Evolutionary conservation across 208 protist species (phyloP).

Genomic region (Angomonas deanei): DNA sequence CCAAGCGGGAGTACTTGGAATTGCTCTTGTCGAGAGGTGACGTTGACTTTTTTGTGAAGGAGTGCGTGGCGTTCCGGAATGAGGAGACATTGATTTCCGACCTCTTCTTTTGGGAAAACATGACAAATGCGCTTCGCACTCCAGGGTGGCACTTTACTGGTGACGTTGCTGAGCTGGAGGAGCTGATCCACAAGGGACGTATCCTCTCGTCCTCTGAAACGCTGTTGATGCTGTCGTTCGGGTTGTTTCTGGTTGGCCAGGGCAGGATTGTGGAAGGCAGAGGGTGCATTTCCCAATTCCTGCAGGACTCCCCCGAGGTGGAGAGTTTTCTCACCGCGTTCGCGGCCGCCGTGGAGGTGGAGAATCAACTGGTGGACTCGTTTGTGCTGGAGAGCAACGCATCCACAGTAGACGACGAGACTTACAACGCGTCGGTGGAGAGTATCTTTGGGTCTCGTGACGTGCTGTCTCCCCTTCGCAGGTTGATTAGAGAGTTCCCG

Average conservation of each 20-base stretch:
- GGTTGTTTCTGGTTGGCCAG: constrained; percentile 66
- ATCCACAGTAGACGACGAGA: background rate
- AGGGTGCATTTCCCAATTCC: constrained; percentile 25
- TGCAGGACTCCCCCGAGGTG: constrained; percentile 44
- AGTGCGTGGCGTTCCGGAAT: constrained; percentile 10
- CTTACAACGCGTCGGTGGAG: background rate
- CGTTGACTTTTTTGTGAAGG: constrained; percentile 39
- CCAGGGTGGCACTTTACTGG: constrained; percentile 41
- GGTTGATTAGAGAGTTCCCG: constrained; percentile 38
- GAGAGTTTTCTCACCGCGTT: constrained; percentile 43
- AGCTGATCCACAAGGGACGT: constrained; percentile 37
- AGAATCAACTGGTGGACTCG: constrained; percentile 71
- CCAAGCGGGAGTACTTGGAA: constrained; percentile 53
- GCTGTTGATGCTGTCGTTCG: constrained; percentile 41
- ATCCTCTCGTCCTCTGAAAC: constrained; percentile 42
- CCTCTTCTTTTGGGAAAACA: constrained; percentile 55
- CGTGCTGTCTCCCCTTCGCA: constrained; percentile 29
- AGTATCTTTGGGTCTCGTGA: constrained; percentile 10
- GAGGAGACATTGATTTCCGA: constrained; percentile 28
- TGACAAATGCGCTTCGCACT: constrained; percentile 44
- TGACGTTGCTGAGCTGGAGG: constrained; percentile 23
- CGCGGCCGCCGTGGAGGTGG: constrained; percentile 45
- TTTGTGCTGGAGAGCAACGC: constrained; percentile 20
- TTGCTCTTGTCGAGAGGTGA: constrained; percentile 48
- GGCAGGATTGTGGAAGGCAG: constrained; percentile 46